Evolutionary conservation across 2,329 filamentous ascomycete genomes (phyloP).

Genomic region (Calonectria multiphialidica): DNA sequence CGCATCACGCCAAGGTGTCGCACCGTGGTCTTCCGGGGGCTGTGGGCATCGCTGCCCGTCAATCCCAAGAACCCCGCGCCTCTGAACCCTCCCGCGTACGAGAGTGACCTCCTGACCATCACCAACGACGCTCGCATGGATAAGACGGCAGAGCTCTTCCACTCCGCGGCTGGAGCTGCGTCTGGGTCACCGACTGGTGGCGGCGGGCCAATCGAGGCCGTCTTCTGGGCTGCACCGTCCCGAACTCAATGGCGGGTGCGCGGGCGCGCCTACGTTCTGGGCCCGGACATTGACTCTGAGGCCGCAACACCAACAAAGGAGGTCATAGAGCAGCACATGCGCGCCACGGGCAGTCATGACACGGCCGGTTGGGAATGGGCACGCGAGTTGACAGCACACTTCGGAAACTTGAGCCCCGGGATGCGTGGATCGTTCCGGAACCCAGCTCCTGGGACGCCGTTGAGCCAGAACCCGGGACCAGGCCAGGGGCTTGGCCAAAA

Average conservation of each 20-base stretch:
- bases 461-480: conserved; percentile 61
- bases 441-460: conserved; percentile 74
- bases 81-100: conserved; percentile 76
- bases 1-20: conserved; percentile 71
- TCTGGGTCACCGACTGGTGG: conserved; percentile 62
- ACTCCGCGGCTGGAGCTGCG: conserved; percentile 39
- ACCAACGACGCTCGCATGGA: conserved; percentile 92
- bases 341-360: conserved; percentile 48
- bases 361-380: conserved; percentile 78
- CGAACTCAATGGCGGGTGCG: conserved; percentile 88
- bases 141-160: conserved; percentile 79
- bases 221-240: conserved; percentile 81
- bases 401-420: conserved; percentile 86
- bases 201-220: conserved; percentile 81
- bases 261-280: conserved; percentile 82
- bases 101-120: conserved; percentile 83
- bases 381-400: conserved; percentile 85
- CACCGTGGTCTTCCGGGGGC: conserved; percentile 87
- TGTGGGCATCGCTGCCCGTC: conserved; percentile 80
- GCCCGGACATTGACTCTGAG: conserved; percentile 70
- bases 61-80: conserved; percentile 81
- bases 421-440: conserved; percentile 85
- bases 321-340: conserved; percentile 73
- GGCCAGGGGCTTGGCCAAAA: conserved; percentile 68
- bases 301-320: conserved; percentile 64